Evolutionary conservation across 164 flowering plant genomes (phyloP), one percentile per base, ranked within the genome.

Genomic region (Platanus orientalis): DNA sequence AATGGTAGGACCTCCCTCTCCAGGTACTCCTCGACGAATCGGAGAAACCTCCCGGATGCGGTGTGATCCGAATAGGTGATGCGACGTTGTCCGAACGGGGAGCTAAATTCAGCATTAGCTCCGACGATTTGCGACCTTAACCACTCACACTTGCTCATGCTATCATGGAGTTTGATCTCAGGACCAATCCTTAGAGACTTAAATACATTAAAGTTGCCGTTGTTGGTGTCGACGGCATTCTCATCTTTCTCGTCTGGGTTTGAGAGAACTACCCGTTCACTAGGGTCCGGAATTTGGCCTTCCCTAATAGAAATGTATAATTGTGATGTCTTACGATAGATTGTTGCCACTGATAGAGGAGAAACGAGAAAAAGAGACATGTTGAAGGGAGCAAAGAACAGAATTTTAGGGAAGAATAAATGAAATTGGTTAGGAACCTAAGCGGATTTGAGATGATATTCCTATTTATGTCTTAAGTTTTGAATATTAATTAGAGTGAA

Each of bases 61-160:
- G 67, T 63, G 39, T 53, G 26, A 54, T 63, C 67, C 5, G 50
- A 26, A n/a, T 63, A 63, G 12, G 59, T 63, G 67, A 63, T 42
- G 11, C 6, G 51, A 12, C 67, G 67, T 14, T 27, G 53, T n/a
- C 67, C 67, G 16, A 63, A 63, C 19, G 67, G 67, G 3, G 67
- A 36, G 13, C 19, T 39, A 11, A 63, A 63, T 26, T 54, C 53
- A 23, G 67, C 58, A 11, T 63, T 20, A 19, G 3, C 49, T 4
- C 67, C 67, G 12, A 63, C 54, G 29, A 63, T 40, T 28, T 63
- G 67, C 10, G 59, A 53, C 19, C 20, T 26, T 51, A 63, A 17
- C 67, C 67, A 63, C 52, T 44, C 24, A 7, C 44, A 42, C 28
- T 54, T 63, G 50, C 11, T 47, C 27, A 7, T 20, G 28, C 6